Percentiles rank a stretch among this genome's conserved stretches.
These are phyloP conservation scores for Benincasa hispida DNA, from an alignment of 306 rosid species.

Conservation along the genomic window DNA sequence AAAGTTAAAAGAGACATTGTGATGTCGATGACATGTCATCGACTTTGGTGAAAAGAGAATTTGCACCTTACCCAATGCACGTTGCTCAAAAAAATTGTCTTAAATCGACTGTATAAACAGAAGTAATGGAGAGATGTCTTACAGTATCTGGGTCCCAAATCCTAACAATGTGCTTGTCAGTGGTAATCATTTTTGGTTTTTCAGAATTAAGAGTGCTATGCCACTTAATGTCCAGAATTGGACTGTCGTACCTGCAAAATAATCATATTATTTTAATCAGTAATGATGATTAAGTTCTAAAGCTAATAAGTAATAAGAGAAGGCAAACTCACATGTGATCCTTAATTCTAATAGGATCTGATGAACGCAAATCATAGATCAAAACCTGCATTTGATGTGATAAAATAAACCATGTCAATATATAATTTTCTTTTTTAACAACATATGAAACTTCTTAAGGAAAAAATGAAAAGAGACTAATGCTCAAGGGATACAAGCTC, in stretches of 20 bases:
- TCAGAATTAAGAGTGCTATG: conserved; percentile 68
- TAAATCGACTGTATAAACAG: not conserved
- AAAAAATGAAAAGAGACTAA: no score
- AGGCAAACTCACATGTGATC: conserved; percentile 72
- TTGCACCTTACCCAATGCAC: not conserved
- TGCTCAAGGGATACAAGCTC: no score
- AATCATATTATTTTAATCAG: conserved; percentile 7
- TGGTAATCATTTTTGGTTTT: conserved; percentile 59
- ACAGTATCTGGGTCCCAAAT: conserved; percentile 93
- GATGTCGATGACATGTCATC: not conserved
- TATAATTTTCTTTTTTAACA: not conserved
- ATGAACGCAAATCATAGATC: conserved; percentile 78
- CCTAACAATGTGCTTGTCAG: conserved; percentile 67
- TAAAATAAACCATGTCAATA: not conserved
- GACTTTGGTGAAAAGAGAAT: not conserved
- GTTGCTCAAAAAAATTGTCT: not conserved
- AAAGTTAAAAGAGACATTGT: not conserved
- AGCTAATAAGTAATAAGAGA: not conserved
- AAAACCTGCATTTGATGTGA: conserved; percentile 47
- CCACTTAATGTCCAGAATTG: conserved; percentile 93
- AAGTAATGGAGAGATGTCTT: conserved; percentile 2
- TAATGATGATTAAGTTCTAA: not conserved
- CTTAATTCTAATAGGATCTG: conserved; percentile 53
- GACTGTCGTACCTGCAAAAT: conserved; percentile 68
- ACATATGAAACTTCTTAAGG: no score